Conservation (phyloP, 139 green algal species). For the Penium margaritaceum region DNA sequence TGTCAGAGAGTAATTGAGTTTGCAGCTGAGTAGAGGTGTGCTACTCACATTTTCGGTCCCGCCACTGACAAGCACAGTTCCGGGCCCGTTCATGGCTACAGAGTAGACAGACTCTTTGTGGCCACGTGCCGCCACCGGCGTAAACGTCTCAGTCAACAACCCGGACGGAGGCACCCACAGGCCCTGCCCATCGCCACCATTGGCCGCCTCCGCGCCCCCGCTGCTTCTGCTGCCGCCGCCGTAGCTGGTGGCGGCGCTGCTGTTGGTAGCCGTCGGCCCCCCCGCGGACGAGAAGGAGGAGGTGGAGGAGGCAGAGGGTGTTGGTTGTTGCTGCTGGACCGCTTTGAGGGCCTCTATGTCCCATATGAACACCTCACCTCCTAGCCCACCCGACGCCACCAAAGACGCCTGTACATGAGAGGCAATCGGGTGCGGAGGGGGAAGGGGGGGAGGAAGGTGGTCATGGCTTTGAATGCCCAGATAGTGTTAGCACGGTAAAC, state of each 20-base stretch:
- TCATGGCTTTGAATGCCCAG: no score
- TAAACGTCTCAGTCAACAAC: background rate
- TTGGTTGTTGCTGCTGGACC: background rate
- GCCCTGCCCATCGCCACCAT: conserved; percentile 3
- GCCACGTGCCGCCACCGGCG: conserved; percentile 24
- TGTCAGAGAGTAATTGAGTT: background rate
- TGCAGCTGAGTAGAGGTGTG: no score
- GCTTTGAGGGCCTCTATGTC: conserved; percentile 21
- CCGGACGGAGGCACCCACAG: background rate
- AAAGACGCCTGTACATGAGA: background rate
- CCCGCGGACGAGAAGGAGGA: background rate
- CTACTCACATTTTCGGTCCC: conserved; percentile 57
- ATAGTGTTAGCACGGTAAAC: no score
- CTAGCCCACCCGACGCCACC: conserved; percentile 33
- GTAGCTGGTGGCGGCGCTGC: background rate
- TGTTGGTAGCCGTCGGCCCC: background rate
- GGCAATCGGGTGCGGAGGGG: background rate
- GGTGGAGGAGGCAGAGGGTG: background rate
- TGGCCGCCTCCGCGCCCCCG: background rate
- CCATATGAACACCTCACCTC: conserved; percentile 40
- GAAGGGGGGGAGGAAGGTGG: background rate
- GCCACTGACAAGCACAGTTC: conserved; percentile 63
- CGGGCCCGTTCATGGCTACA: conserved; percentile 59
- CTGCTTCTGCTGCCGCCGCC: conserved; percentile 2
- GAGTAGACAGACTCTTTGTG: conserved; percentile 69